Conservation (phyloP, 495 filamentous ascomycete species). For the Collariella sp. region DNA sequence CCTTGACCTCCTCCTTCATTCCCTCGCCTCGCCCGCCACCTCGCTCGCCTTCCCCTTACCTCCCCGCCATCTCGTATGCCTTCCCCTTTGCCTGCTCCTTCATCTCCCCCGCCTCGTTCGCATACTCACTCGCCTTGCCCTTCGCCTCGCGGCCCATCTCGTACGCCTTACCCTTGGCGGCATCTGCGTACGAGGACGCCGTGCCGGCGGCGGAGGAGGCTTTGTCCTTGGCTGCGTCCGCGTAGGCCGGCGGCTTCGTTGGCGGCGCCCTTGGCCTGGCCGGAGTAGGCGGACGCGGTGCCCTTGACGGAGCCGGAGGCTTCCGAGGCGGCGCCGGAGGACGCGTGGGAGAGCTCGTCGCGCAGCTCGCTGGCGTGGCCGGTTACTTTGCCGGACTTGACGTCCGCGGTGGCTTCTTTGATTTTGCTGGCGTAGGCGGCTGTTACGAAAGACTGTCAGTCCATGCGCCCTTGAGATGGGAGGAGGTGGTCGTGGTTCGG, state of each 20-base stretch:
- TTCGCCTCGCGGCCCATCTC: slow-evolving; percentile 15
- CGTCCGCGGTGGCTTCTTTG: slow-evolving; percentile 28
- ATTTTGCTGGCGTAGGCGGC: slow-evolving; percentile 40
- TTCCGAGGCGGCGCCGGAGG: slow-evolving; percentile 14
- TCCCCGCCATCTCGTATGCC: background rate
- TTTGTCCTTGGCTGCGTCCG: too few species aligned
- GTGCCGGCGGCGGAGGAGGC: too few species aligned
- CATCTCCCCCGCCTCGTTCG: slow-evolving; percentile 22
- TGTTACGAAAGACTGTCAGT: slow-evolving; percentile 14
- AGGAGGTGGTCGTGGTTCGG: too few species aligned
- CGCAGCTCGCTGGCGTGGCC: slow-evolving; percentile 29
- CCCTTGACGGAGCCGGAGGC: slow-evolving; percentile 26
- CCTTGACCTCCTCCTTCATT: slow-evolving; percentile 4
- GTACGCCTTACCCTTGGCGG: slow-evolving; percentile 8
- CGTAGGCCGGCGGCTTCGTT: too few species aligned
- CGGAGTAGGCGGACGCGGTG: slow-evolving; percentile 22
- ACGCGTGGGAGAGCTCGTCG: slow-evolving; percentile 17
- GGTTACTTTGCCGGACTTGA: slow-evolving; percentile 22
- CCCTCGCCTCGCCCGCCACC: slow-evolving; percentile 9
- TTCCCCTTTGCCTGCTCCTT: slow-evolving; percentile 10
- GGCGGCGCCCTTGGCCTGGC: slow-evolving; percentile 33
- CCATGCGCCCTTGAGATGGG: background rate
- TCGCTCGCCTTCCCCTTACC: slow-evolving; percentile 3
- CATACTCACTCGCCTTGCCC: too few species aligned
- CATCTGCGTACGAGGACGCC: slow-evolving; percentile 25